Evolutionary conservation across 805 yeast genomes (phyloP).

Genomic region (Spathaspora girioi): DNA sequence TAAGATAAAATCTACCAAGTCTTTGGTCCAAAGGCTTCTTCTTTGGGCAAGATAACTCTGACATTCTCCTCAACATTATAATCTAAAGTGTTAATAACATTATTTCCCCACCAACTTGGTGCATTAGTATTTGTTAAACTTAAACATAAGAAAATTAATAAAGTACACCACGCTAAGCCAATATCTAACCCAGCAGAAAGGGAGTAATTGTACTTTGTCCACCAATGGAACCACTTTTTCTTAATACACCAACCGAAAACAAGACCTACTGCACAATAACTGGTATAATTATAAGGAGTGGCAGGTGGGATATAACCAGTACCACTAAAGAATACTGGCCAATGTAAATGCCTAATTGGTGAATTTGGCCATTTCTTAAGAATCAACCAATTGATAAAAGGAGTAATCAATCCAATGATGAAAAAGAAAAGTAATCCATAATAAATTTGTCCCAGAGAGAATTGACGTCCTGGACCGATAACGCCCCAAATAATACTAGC

Average conservation of each 20-base stretch:
- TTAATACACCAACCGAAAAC: slow-evolving; percentile 36
- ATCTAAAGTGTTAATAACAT: slow-evolving; percentile 30
- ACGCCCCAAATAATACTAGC: slow-evolving; percentile 44
- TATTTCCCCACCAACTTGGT: slow-evolving; percentile 67
- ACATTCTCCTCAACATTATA: slow-evolving; percentile 9
- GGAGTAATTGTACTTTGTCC: slow-evolving; percentile 42
- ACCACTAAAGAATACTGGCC: slow-evolving; percentile 44
- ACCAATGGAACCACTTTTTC: slow-evolving; percentile 41
- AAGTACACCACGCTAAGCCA: slow-evolving; percentile 39
- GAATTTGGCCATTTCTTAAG: slow-evolving; percentile 41
- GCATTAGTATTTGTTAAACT: slow-evolving; percentile 11
- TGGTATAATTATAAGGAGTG: slow-evolving; percentile 62
- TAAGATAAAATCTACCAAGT: slow-evolving; percentile 31
- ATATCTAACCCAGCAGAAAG: slow-evolving; percentile 44
- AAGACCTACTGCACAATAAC: slow-evolving; percentile 40
- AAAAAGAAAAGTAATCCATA: slow-evolving; percentile 36
- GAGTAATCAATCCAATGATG: slow-evolving; percentile 33
- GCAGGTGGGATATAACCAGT: slow-evolving; percentile 69
- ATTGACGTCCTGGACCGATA: slow-evolving; percentile 26
- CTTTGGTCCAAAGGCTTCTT: slow-evolving; percentile 46
- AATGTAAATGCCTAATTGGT: slow-evolving; percentile 25
- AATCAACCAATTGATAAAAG: slow-evolving; percentile 34
- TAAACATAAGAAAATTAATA: slow-evolving; percentile 33
- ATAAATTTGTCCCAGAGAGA: slow-evolving; percentile 20
- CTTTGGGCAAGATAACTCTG: slow-evolving; percentile 31